A percentile compares a stretch with the other conserved stretches of the same genome.
These are phyloP conservation scores for Mortierella hygrophila DNA, from an alignment of 192 early-diverging fungal species.

Conservation along the genomic window DNA sequence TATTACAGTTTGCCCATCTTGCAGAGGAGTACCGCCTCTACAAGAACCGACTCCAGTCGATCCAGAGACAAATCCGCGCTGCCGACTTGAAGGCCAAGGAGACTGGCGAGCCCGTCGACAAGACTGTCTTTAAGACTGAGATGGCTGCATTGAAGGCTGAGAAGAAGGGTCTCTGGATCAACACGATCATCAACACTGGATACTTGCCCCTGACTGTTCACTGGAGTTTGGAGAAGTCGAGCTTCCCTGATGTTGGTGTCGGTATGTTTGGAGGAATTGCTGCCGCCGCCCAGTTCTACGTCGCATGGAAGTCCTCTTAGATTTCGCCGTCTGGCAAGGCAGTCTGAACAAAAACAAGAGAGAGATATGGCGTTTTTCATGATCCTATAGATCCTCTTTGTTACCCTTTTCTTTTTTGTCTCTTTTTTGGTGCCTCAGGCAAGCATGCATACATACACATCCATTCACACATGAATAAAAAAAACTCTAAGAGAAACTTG, in stretches of 20 bases:
- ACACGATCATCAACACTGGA: slow-evolving; percentile 89
- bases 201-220: slow-evolving; percentile 93
- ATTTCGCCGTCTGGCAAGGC: not conserved
- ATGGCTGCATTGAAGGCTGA: slow-evolving; percentile 69
- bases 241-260: slow-evolving; percentile 93
- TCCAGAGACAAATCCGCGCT: slow-evolving; percentile 72
- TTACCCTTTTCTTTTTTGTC: not conserved
- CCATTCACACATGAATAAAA: slow-evolving; percentile 7
- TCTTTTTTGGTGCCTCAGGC: not conserved
- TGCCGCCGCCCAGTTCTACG: slow-evolving; percentile 83
- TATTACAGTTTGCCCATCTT: slow-evolving; percentile 89
- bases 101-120: slow-evolving; percentile 55
- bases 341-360: not conserved
- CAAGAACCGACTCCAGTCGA: slow-evolving; percentile 58
- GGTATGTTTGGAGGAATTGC: slow-evolving; percentile 96
- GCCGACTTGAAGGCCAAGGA: slow-evolving; percentile 60
- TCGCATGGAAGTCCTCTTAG: slow-evolving; percentile 82
- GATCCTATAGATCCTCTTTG: not conserved
- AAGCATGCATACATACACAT: not conserved
- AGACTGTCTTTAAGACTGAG: slow-evolving; percentile 74
- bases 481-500: not conserved
- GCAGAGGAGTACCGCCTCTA: slow-evolving; percentile 74
- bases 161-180: slow-evolving; percentile 73
- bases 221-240: slow-evolving; percentile 89
- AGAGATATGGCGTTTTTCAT: not conserved